phyloP scores from a whole-genome alignment of 2,329 filamentous ascomycete genomes.

The Microcyclospora tardicrescens region DNA sequence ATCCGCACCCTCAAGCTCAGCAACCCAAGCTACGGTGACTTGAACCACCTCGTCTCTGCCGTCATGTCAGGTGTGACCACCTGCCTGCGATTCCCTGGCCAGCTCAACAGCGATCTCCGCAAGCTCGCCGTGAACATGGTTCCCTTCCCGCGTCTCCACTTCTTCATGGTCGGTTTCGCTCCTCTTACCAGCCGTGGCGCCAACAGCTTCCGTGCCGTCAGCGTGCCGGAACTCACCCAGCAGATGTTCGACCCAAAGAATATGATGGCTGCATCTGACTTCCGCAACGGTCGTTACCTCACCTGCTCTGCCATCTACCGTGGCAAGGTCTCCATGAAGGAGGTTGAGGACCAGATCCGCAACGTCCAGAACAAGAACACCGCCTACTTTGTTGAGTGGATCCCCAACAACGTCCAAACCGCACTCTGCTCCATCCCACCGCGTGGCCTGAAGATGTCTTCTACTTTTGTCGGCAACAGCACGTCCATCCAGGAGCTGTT shows the following conservation, averaged over 20 bases:
- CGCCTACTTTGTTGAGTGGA: slow-evolving; percentile 99
- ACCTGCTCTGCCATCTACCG: slow-evolving; percentile 99
- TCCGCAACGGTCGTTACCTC: slow-evolving; percentile 98
- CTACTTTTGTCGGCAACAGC: slow-evolving; percentile 97
- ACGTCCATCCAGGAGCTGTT: slow-evolving; percentile 99
- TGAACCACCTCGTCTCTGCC: slow-evolving; percentile 98
- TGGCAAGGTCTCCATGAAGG: slow-evolving; percentile 99
- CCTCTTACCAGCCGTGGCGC: slow-evolving; percentile 88
- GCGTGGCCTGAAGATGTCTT: slow-evolving; percentile 96
- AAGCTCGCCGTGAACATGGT: slow-evolving; percentile 99
- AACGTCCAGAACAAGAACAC: slow-evolving; percentile 99
- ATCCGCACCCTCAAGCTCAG: slow-evolving; percentile 98
- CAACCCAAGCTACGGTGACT: slow-evolving; percentile 95
- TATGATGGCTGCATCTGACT: slow-evolving; percentile 99
- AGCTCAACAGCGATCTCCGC: slow-evolving; percentile 99
- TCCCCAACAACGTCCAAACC: slow-evolving; percentile 99
- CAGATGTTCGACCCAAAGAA: slow-evolving; percentile 99
- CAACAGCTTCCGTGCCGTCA: slow-evolving; percentile 93
- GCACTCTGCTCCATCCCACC: slow-evolving; percentile 98
- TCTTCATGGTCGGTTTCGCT: slow-evolving; percentile 99
- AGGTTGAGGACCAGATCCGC: slow-evolving; percentile 99
- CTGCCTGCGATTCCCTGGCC: slow-evolving; percentile 96
- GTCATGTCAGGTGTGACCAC: slow-evolving; percentile 99
- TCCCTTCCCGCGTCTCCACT: slow-evolving; percentile 99
- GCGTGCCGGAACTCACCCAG: slow-evolving; percentile 95